phyloP scores from a whole-genome alignment of 768 basidiomycete species.

The Mycena belliarum region DNA sequence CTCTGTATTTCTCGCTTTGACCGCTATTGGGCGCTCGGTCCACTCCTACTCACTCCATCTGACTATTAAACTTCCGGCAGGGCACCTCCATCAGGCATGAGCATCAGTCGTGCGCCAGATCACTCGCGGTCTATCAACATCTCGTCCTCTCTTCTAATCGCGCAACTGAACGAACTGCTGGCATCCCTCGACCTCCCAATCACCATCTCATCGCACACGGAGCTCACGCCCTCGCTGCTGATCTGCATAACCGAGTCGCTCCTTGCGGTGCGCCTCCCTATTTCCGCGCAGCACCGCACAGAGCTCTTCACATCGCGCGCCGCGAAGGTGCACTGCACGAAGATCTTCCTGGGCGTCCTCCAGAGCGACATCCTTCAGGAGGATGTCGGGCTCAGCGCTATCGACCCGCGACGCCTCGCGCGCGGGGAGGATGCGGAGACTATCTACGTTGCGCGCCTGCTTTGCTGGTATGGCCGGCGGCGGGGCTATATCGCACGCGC shows the following conservation, averaged over 20 bases:
- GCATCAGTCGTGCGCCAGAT: background rate
- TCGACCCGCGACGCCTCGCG: constrained; percentile 69
- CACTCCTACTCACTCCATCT: background rate
- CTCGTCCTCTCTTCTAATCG: constrained; percentile 25
- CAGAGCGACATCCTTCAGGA: constrained; percentile 60
- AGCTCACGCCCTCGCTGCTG: constrained; percentile 73
- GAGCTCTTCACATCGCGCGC: constrained; percentile 22
- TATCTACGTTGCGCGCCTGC: constrained; percentile 62
- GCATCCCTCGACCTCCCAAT: constrained; percentile 45
- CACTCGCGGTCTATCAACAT: constrained; percentile 7
- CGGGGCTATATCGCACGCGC: constrained; percentile 34
- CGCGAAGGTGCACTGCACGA: constrained; percentile 63
- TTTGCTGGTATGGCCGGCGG: constrained; percentile 67
- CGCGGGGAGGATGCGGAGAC: constrained; percentile 66
- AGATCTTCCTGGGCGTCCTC: constrained; percentile 74
- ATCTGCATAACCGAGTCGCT: constrained; percentile 70
- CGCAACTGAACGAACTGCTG: constrained; percentile 50
- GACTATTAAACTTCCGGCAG: background rate
- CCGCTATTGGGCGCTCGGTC: background rate
- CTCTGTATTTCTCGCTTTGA: background rate
- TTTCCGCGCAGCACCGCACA: constrained; percentile 27
- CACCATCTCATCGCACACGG: constrained; percentile 48
- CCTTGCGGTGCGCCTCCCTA: constrained; percentile 53
- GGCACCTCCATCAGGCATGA: background rate
- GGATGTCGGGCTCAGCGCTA: constrained; percentile 63